Base-by-base conservation (phyloP, 1,284 basidiomycete species). In the Coniferiporia sulphurascens region DNA sequence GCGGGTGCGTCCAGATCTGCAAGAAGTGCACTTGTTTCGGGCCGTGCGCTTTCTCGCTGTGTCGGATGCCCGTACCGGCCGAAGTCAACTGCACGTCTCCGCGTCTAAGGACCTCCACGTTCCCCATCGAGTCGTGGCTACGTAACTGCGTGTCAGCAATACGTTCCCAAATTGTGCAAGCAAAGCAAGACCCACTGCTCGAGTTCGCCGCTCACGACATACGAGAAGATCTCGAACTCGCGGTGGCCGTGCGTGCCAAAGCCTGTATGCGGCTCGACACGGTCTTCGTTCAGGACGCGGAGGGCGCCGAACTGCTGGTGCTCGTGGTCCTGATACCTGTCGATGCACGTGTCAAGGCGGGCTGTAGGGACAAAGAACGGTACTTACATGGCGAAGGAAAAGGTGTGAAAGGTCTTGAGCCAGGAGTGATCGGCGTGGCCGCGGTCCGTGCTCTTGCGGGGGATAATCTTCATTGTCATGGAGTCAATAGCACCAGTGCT, bases 11-110 rank as follows among this genome's bases (percentile, higher is more conserved):
- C 94, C 93, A 96, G 65, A 96, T 95, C 70, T 93, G 89, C 10
- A 94, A 79, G 76, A 95, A 94, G 72, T 96, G 89, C 1, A 87
- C 86, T 56, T 82, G 77, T 50, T 78, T 72, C 5, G 69, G 57
- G 27, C 86, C 85, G 65, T 87, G 72, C 2, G 81, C 75, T 64
- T 88, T 82, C 69, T 92, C 89, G 62, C 93, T 94, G 73, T 94
- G 92, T 0, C 84, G 80, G 65, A 95, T 93, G 2, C 92, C 92
- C 0, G 87, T 91, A 8, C 95, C 94, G 0, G 93, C 87, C 2
- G 87, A 90, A 0, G 94, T 97, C 76, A 96, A 86, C 73, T 98
- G 95, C 44, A 98, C 69, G 66, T 93, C 90, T 1, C 95, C 95
- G 13, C 92, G 85, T 68, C 85, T 86, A 68, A 97, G 83, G 58